A percentile compares a stretch with the other conserved stretches of the same genome.
These are phyloP conservation scores for Nicotiana sylvestris DNA, from an alignment of 257 asterid species.

Conservation along the genomic window DNA sequence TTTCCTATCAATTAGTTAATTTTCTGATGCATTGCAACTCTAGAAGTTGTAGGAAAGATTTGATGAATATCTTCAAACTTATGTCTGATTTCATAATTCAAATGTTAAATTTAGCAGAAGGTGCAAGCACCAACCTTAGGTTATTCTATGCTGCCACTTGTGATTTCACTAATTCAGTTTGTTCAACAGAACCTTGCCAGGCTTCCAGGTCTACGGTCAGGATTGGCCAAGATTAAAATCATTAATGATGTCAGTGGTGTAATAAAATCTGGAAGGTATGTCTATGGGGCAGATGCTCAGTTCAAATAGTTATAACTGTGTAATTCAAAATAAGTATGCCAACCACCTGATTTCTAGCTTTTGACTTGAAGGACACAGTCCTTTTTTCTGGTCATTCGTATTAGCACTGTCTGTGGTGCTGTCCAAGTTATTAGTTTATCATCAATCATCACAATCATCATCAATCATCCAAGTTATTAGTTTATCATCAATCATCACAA, in stretches of 20 bases:
- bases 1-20: background rate
- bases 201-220: conserved; percentile 49
- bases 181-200: conserved; percentile 39
- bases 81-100: background rate
- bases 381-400: background rate
- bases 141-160: background rate
- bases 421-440: too few relatives aligned
- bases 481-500: too few relatives aligned
- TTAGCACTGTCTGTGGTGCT: too few relatives aligned
- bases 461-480: too few relatives aligned
- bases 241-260: conserved; percentile 46
- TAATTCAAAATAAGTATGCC: background rate
- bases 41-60: background rate
- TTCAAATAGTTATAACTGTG: background rate
- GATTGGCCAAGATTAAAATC: conserved; percentile 39
- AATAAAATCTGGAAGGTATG: conserved; percentile 65
- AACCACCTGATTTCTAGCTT: background rate
- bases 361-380: background rate
- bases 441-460: too few relatives aligned
- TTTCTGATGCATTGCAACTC: background rate
- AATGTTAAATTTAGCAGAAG: background rate
- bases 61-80: background rate
- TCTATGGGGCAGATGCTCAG: background rate
- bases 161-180: background rate
- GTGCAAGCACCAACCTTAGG: background rate